phyloP scores from a whole-genome alignment of 2,329 filamentous ascomycete species.

The Pleomassaria siparia region DNA sequence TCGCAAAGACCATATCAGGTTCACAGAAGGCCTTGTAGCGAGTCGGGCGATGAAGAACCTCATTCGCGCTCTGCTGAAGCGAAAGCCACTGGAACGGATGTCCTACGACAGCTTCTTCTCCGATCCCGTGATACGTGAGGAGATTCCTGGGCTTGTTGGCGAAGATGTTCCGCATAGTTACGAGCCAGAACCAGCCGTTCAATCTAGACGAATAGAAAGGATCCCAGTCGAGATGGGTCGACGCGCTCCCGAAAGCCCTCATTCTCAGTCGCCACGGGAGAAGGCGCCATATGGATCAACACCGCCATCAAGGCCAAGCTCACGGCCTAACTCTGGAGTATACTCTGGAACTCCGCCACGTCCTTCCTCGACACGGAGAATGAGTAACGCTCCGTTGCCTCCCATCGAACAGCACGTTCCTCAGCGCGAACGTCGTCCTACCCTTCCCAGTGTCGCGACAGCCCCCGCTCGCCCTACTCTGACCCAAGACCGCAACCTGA shows the following conservation, averaged over 20 bases:
- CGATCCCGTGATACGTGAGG: slow-evolving; percentile 68
- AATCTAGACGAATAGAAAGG: slow-evolving; percentile 31
- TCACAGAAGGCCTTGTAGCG: slow-evolving; percentile 70
- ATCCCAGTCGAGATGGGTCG: slow-evolving; percentile 29
- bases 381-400: slow-evolving; percentile 37
- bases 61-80: slow-evolving; percentile 79
- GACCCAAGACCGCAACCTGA: slow-evolving; percentile 38
- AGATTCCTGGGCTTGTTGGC: slow-evolving; percentile 78
- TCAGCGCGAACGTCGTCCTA: slow-evolving; percentile 47
- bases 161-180: slow-evolving; percentile 63
- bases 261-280: slow-evolving; percentile 37
- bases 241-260: slow-evolving; percentile 29
- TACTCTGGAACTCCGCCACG: slow-evolving; percentile 28
- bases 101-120: slow-evolving; percentile 85
- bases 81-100: slow-evolving; percentile 80
- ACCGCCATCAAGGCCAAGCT: slow-evolving; percentile 37
- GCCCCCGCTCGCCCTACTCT: slow-evolving; percentile 47
- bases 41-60: slow-evolving; percentile 77
- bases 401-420: slow-evolving; percentile 39
- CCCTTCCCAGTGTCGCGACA: slow-evolving; percentile 47
- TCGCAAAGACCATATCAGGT: slow-evolving; percentile 81
- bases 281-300: slow-evolving; percentile 29
- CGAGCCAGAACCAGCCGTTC: slow-evolving; percentile 24
- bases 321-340: slow-evolving; percentile 33
- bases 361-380: slow-evolving; percentile 25